phyloP scores from a whole-genome alignment of 2,329 filamentous ascomycete species.

The Grosmannia serpens region DNA sequence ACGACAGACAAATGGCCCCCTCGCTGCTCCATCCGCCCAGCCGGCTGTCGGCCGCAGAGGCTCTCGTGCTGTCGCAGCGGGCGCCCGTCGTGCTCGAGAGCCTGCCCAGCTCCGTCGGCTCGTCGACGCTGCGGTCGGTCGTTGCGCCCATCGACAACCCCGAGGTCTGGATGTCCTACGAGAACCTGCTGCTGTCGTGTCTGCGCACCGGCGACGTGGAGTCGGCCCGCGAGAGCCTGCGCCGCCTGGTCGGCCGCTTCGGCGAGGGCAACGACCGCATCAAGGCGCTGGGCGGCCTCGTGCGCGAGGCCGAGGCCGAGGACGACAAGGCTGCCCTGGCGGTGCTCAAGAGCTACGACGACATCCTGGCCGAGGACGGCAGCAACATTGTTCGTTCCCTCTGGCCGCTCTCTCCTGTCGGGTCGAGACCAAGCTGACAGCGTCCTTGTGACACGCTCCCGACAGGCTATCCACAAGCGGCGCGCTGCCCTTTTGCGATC shows the following conservation, averaged over 20 bases:
- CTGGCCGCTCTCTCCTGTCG: background rate
- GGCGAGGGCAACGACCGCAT: conserved; percentile 75
- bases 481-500: conserved; percentile 69
- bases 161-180: conserved; percentile 75
- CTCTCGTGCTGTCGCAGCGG: conserved; percentile 47
- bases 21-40: conserved; percentile 46
- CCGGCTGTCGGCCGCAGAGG: conserved; percentile 43
- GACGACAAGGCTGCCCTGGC: conserved; percentile 52
- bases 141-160: conserved; percentile 54
- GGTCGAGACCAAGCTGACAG: background rate
- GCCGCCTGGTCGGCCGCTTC: conserved; percentile 68
- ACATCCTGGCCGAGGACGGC: conserved; percentile 58
- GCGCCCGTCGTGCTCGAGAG: conserved; percentile 44
- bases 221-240: conserved; percentile 63
- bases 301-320: conserved; percentile 69
- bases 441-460: background rate
- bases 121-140: conserved; percentile 41
- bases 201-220: conserved; percentile 74
- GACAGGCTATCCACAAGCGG: conserved; percentile 72
- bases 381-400: conserved; percentile 59
- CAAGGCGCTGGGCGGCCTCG: conserved; percentile 69
- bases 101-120: conserved; percentile 40
- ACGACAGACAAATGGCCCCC: too few species aligned
- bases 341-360: conserved; percentile 68
- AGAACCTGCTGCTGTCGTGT: conserved; percentile 76